Conservation (phyloP, 2,329 filamentous ascomycete genomes). For the Colletotrichum phormii region DNA sequence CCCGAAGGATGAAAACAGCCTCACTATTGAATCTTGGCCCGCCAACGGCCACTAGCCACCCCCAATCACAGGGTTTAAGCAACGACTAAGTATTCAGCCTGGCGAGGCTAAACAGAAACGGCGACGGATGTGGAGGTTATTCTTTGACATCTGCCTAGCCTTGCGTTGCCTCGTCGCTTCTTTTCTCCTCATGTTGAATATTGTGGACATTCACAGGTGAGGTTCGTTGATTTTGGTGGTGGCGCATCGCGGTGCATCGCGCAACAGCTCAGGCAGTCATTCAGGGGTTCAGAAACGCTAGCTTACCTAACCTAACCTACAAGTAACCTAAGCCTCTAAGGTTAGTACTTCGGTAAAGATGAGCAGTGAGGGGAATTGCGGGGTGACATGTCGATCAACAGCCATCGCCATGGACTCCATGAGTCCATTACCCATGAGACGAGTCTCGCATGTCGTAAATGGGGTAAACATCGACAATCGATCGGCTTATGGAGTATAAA, state of each 20-base stretch:
- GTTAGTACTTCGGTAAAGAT: too few relatives aligned
- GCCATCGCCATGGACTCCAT: not conserved
- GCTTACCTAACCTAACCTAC: too few relatives aligned
- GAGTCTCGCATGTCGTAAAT: not conserved
- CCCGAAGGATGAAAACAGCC: not conserved
- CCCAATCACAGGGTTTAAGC: not conserved
- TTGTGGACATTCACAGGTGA: not conserved
- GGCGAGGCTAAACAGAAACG: not conserved
- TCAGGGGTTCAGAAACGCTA: conserved; percentile 16
- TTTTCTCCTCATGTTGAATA: conserved; percentile 14
- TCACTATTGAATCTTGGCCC: conserved; percentile 8
- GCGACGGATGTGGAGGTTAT: not conserved
- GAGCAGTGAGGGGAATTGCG: not conserved
- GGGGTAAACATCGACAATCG: not conserved
- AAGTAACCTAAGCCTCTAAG: too few relatives aligned
- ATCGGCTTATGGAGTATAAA: not conserved
- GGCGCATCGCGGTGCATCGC: not conserved
- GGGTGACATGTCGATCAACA: not conserved
- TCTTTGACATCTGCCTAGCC: not conserved
- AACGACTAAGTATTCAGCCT: not conserved
- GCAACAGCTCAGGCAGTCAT: not conserved
- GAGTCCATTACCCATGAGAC: not conserved
- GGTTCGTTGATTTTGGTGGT: not conserved
- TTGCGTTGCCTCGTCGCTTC: not conserved
- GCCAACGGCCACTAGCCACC: conserved; percentile 7